Evolutionary conservation across 2,329 filamentous ascomycete species (phyloP).

Genomic region (Cladosporium sp.): DNA sequence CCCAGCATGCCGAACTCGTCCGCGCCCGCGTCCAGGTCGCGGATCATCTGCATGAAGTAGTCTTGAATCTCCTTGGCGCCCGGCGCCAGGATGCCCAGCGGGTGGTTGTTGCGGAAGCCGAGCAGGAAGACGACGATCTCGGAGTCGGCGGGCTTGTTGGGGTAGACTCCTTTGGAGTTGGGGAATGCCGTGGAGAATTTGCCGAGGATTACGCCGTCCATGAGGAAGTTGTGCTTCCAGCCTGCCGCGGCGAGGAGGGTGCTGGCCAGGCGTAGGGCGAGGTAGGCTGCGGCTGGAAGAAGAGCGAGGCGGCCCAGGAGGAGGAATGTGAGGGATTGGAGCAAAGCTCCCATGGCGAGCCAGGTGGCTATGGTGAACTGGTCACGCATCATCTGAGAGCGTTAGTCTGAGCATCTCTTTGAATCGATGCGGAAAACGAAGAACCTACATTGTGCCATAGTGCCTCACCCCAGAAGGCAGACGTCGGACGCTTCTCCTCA

Average conservation of each 20-base stretch:
- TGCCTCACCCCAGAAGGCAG: background rate
- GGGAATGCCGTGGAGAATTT: constrained; percentile 37
- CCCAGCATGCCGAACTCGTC: constrained; percentile 46
- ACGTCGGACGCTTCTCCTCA: background rate
- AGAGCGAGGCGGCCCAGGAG: constrained; percentile 32
- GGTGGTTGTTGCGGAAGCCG: constrained; percentile 32
- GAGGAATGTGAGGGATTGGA: constrained; percentile 34
- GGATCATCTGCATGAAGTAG: constrained; percentile 37
- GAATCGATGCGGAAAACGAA: background rate
- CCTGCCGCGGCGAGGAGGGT: constrained; percentile 30
- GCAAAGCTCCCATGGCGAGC: constrained; percentile 35
- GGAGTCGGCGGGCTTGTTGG: constrained; percentile 25
- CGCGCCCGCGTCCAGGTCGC: constrained; percentile 29
- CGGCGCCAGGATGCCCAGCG: constrained; percentile 45
- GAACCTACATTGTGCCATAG: background rate
- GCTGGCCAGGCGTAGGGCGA: constrained; percentile 31
- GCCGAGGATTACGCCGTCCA: constrained; percentile 29
- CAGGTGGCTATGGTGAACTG: constrained; percentile 36
- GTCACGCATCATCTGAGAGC: constrained; percentile 28
- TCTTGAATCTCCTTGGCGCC: constrained; percentile 35
- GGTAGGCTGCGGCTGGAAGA: constrained; percentile 28
- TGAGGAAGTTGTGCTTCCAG: constrained; percentile 34
- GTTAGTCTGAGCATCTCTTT: background rate
- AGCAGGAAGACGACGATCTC: constrained; percentile 36
- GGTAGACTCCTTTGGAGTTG: constrained; percentile 27